phyloP scores from a whole-genome alignment of 2,329 filamentous ascomycete species.

The Aspergillus phoenicis region DNA sequence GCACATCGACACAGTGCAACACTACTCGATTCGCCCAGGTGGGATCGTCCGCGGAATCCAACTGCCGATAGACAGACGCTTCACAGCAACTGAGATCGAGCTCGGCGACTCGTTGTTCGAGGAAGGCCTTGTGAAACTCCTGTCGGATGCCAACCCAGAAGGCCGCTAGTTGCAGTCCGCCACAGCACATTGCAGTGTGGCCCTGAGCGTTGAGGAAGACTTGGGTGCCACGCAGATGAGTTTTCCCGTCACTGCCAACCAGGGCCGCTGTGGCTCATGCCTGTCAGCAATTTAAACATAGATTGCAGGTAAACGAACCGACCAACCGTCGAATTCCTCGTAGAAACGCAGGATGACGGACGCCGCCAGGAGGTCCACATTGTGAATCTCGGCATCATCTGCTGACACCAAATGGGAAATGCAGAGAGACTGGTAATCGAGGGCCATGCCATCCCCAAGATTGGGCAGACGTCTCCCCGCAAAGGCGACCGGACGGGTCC shows the following conservation, averaged over 20 bases:
- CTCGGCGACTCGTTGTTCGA: conserved; percentile 38
- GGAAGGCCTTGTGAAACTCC: conserved; percentile 50
- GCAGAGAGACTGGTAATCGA: conserved; percentile 44
- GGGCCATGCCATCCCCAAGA: conserved; percentile 34
- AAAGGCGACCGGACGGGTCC: conserved; percentile 13
- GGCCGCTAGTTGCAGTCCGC: conserved; percentile 43
- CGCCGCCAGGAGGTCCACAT: conserved; percentile 38
- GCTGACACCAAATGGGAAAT: conserved; percentile 40
- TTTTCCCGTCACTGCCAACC: conserved; percentile 24
- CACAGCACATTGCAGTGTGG: conserved; percentile 2
- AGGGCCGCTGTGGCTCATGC: conserved; percentile 18
- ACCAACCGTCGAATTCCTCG: conserved; percentile 42
- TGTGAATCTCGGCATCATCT: conserved; percentile 3
- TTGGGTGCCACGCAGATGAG: conserved; percentile 26
- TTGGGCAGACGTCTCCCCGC: conserved; percentile 24
- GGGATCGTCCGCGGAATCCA: conserved; percentile 10
- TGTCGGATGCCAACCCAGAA: conserved; percentile 53
- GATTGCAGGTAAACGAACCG: neutral
- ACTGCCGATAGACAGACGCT: conserved; percentile 6
- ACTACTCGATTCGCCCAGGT: conserved; percentile 59
- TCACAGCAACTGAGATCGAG: conserved; percentile 11
- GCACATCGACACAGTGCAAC: conserved; percentile 61
- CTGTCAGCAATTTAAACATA: neutral
- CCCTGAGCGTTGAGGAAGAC: conserved; percentile 28
- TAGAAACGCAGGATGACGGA: conserved; percentile 48